These are phyloP conservation scores for Saccharum hybrid DNA, from an alignment of 202 grass and related monocot species.

Conservation along the genomic window DNA sequence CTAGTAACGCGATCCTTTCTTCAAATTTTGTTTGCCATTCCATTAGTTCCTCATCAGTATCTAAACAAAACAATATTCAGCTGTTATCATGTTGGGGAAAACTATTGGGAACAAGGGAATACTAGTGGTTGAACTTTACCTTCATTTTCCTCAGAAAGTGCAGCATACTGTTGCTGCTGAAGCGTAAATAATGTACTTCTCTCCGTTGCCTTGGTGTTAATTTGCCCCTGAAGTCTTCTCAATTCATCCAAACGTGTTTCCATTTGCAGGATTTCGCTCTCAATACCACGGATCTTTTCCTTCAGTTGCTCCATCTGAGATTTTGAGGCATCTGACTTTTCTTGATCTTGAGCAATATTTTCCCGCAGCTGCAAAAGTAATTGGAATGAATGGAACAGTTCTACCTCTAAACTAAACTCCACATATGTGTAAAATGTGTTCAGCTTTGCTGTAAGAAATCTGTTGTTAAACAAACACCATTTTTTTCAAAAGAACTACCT, in stretches of 20 bases:
- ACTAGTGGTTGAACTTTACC: conserved; percentile 47
- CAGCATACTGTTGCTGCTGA: conserved; percentile 68
- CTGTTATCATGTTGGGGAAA: conserved; percentile 19
- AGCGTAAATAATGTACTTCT: conserved; percentile 82
- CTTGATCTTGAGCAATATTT: conserved; percentile 89
- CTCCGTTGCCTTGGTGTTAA: conserved; percentile 59
- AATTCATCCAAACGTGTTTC: conserved; percentile 70
- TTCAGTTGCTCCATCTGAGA: conserved; percentile 88
- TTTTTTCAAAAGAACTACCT: conserved; percentile 25
- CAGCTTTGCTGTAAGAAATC: conserved; percentile 28
- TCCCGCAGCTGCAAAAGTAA: conserved; percentile 72
- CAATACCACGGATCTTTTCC: conserved; percentile 55
- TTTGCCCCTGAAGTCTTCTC: conserved; percentile 75
- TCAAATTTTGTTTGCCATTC: conserved; percentile 99
- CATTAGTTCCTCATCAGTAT: conserved; percentile 93
- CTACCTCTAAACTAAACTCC: conserved; percentile 21
- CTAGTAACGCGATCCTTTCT: conserved; percentile 78
- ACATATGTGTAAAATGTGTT: background rate
- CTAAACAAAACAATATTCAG: conserved; percentile 56
- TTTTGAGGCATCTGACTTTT: conserved; percentile 85
- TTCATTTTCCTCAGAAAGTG: conserved; percentile 97
- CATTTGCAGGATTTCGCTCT: conserved; percentile 57
- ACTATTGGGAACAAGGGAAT: conserved; percentile 17
- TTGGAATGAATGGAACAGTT: conserved; percentile 11
- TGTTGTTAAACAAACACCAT: conserved; percentile 9